Evolutionary conservation across 352 stramenopile species (phyloP).

Genomic region (Thraustotheca clavata): DNA sequence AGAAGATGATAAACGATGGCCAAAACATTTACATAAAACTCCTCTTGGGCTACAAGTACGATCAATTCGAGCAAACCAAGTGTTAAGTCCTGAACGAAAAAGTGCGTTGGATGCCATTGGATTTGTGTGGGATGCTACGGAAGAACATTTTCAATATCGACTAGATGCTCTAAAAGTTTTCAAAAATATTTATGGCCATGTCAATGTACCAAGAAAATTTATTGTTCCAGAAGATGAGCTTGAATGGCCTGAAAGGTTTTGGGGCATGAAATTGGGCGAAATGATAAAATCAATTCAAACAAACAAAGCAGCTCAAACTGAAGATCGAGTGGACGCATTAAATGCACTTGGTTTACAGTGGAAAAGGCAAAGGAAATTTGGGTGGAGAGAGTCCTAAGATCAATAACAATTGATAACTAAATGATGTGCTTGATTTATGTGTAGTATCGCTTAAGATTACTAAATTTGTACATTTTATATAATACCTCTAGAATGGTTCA

Average conservation of each 20-base stretch:
- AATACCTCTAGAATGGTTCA: too few species aligned
- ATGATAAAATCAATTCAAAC: neutral
- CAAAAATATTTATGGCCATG: slow-evolving; percentile 7
- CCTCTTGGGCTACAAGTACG: neutral
- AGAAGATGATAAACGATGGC: neutral
- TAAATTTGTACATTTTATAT: too few species aligned
- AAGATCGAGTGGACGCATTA: too few species aligned
- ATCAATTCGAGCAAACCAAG: too few species aligned
- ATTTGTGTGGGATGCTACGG: slow-evolving; percentile 4
- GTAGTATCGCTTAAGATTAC: too few species aligned
- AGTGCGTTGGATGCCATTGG: slow-evolving; percentile 3
- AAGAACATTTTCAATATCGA: neutral
- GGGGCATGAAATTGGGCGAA: neutral
- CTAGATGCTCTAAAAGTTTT: neutral
- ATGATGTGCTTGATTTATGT: too few species aligned
- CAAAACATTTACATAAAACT: neutral
- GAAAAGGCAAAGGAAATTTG: too few species aligned
- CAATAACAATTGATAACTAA: too few species aligned
- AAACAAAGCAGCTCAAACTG: neutral
- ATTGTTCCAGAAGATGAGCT: neutral
- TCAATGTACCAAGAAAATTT: neutral
- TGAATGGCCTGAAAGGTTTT: neutral
- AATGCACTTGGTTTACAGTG: too few species aligned
- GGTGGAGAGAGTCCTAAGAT: too few species aligned
- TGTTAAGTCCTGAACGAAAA: neutral